phyloP scores from a whole-genome alignment of 768 basidiomycete genomes.

The Mycena olivaceomarginata region DNA sequence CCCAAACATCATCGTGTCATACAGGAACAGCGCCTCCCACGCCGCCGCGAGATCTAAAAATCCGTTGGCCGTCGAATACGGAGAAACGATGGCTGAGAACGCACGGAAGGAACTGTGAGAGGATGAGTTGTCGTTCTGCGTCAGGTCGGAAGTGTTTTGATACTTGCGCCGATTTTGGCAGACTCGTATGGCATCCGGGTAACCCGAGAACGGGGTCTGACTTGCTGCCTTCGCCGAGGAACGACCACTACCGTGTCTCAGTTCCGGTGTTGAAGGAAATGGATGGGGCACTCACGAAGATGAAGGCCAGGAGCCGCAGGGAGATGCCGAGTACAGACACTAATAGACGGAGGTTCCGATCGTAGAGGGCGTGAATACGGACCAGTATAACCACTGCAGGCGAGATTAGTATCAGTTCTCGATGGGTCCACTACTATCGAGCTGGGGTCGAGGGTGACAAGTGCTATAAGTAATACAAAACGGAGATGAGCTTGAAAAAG shows the following conservation, averaged over 20 bases:
- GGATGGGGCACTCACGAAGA: neutral
- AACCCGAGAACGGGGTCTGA: neutral
- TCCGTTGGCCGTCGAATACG: neutral
- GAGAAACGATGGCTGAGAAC: too few relatives aligned
- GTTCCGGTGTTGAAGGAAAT: too few relatives aligned
- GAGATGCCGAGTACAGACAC: neutral
- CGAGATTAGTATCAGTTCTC: neutral
- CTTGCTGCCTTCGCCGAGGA: neutral
- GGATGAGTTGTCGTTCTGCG: neutral
- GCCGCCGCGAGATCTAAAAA: neutral
- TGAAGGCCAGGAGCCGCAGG: neutral
- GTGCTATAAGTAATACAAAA: too few relatives aligned
- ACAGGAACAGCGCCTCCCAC: neutral
- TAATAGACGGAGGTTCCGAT: neutral
- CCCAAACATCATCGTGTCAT: neutral
- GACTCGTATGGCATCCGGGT: neutral
- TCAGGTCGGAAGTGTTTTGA: neutral
- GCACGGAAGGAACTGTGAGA: neutral
- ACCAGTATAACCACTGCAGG: neutral
- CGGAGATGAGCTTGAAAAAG: too few relatives aligned
- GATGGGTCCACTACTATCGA: too few relatives aligned
- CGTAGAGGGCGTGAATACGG: conserved; percentile 8
- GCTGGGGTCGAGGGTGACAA: too few relatives aligned
- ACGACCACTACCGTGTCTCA: neutral
- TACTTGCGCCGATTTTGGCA: neutral